Base-by-base conservation (phyloP, 805 yeast species). In the Candida sonorensis region DNA sequence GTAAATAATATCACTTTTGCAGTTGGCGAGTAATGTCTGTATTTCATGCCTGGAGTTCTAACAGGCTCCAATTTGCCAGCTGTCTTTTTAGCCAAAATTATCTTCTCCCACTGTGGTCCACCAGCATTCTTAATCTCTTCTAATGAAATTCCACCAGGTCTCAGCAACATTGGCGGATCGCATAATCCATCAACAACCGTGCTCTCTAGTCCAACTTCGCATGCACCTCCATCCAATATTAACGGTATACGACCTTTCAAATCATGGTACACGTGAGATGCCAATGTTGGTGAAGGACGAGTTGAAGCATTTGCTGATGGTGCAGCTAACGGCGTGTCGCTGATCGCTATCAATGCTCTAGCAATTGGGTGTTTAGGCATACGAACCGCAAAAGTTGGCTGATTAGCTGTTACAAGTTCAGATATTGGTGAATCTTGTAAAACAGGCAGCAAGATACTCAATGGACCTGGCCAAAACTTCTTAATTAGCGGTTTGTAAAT, bases 231-330 rank as follows among this genome's bases (percentile, higher is more conserved):
- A 51, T 92, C 98, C 17, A 92, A 48, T 35, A 92, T 84, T 18
- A 77, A 51, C 0, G 97, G 95, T 10, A 92, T 85, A 39, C 69
- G 75, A 1, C 87, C 90, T 1, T 81, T 50, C 33, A 92, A 57
- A 51, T 92, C 98, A 48, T 76, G 75, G 44, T 61, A 72, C 0
- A 92, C 98, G 53, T 92, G 98, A 8, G 68, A 58, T 1, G 98
- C 97, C 21, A 68, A 50, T 0, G 98, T 92, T 2, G 97, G 96
- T 13, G 95, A 82, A 2, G 98, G 98, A 31, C 86, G 64, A 0
- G 98, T 92, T 2, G 96, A 86, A 2, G 96, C 90, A 57, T 92
- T 92, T 2, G 98, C 98, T 1, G 95, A 85, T 0, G 98, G 98
- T 0, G 98, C 98, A 1, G 98, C 98, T 23, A 92, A 59, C 1